These are phyloP conservation scores for Blastobotrys indianensis DNA, from an alignment of 1,139 yeast species.

Conservation along the genomic window DNA sequence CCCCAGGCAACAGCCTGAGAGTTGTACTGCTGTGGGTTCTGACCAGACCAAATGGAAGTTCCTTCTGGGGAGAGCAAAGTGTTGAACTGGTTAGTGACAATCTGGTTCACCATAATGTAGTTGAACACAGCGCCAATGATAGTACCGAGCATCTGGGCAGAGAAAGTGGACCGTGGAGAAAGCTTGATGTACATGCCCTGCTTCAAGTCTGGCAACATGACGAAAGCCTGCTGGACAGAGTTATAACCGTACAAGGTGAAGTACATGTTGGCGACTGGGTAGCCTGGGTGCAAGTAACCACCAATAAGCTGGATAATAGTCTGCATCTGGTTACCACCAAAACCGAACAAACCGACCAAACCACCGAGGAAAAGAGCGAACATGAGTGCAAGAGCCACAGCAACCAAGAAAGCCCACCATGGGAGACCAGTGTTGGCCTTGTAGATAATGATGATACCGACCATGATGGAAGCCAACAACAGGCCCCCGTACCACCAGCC, in stretches of 20 bases:
- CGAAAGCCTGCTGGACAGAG: slow-evolving; percentile 23
- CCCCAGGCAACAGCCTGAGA: slow-evolving; percentile 33
- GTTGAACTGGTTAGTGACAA: slow-evolving; percentile 26
- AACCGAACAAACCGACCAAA: slow-evolving; percentile 41
- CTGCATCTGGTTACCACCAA: slow-evolving; percentile 33
- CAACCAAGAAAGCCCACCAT: slow-evolving; percentile 48
- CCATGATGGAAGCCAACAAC: slow-evolving; percentile 40
- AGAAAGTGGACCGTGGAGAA: slow-evolving; percentile 41
- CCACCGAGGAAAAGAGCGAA: slow-evolving; percentile 41
- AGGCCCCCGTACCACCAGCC: slow-evolving; percentile 49
- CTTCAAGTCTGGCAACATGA: slow-evolving; percentile 42
- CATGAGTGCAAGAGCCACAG: slow-evolving; percentile 41
- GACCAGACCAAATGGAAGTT: slow-evolving; percentile 32
- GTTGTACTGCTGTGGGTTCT: slow-evolving; percentile 31
- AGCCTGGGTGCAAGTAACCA: slow-evolving; percentile 46
- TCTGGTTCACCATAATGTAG: slow-evolving; percentile 29
- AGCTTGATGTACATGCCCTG: slow-evolving; percentile 49
- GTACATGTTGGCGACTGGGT: slow-evolving; percentile 38
- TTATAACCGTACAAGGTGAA: slow-evolving; percentile 26
- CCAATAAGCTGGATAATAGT: slow-evolving; percentile 44
- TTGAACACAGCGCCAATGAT: slow-evolving; percentile 26
- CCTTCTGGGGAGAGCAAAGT: slow-evolving; percentile 27
- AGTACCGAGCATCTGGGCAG: slow-evolving; percentile 42
- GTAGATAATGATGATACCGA: slow-evolving; percentile 43
- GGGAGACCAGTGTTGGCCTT: slow-evolving; percentile 43